Base-by-base conservation (phyloP, 306 rosid species). In the Carpinus fangiana region DNA sequence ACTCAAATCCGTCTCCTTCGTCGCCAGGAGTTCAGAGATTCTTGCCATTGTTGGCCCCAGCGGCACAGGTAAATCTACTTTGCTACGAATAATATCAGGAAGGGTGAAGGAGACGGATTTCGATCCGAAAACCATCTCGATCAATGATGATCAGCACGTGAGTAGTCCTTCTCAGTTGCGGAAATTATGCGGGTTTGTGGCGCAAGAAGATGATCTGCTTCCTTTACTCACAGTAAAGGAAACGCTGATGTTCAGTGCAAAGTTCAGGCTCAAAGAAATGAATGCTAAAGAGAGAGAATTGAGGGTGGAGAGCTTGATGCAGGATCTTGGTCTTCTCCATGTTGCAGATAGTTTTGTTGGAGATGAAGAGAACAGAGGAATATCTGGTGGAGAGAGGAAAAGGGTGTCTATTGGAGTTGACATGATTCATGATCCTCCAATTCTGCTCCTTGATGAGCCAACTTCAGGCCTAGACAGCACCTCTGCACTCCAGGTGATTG, bases 31-130 rank as follows among this genome's bases (percentile, higher is more conserved):
- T 48, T 84, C 91, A 41, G 90, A 92, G 86, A 85, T 94, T 74
- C 90, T 92, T 55, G 97, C 91, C 47, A 75, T 92, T 47, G 95
- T 90, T 78, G 98, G 98, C 36, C 97, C 97, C 9, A 92, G 98
- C 70, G 97, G 98, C 73, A 90, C 98, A 0, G 97, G 98, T 7
- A 94, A 94, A 76, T 92, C 98, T 21, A 90, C 97, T 9, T 92
- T 94, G 72, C 89, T 92, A 34, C 77, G 87, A 45, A 79, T 92
- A 62, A 75, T 92, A 4, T 82, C 97, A 0, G 95, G 98, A 5
- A 65, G 98, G 75, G 86, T 88, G 1, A 74, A 87, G 46, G 84
- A 80, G 3, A 79, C 54, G 57, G 81, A 90, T 4, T 90, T 92
- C 12, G 82, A 89, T 69, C 83, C 95, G 0, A 78, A 82, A 54